Base-by-base conservation (phyloP, 257 asterid genomes). In the Datura wrightii region DNA sequence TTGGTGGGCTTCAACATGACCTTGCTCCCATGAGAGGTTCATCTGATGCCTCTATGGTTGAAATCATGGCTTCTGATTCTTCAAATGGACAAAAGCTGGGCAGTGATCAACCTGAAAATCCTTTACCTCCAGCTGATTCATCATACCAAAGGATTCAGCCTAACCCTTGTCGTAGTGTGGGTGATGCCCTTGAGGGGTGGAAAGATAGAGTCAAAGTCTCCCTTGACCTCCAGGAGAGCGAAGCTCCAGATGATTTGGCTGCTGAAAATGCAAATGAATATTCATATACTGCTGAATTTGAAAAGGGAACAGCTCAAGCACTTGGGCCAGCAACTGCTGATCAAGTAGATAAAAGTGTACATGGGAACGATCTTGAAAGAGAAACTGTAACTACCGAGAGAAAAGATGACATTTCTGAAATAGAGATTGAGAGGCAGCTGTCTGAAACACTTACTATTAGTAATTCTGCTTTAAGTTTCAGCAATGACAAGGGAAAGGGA, bases 131-230 rank as follows among this genome's bases (percentile, higher is more conserved):
- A 67, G 74, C 85, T 15, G 94, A 93, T 83, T 84, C 94, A 37
- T 90, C 81, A 76, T 56, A 63, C 59, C 92, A 88, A 91, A 94
- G 91, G 87, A 59, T 84, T 72, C 91, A 91, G 87, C 95, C 97
- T 2, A 95, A 97, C 87, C 99, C 98, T 52, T 92, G 88, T 81
- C 98, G 99, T 53, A 95, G 90, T 86, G 86, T 97, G 41, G 99
- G 99, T 37, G 93, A 94, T 85, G 99, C 99, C 16, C 92, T 97
- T 56, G 98, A 95, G 39, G 97, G 94, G 65, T 97, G 99, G 99
- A 97, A 97, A 92, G 97, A 97, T 89, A 91, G 97, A 85, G 94
- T 94, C 72, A 97, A 91, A 86, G 97, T 97, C 87, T 90, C 98
- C 53, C 88, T 88, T 86, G 98, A 97, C 88, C 90, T 94, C 50